These are phyloP conservation scores for Spongiforma sp. DNA, from an alignment of 1,284 basidiomycete genomes.

Conservation along the genomic window DNA sequence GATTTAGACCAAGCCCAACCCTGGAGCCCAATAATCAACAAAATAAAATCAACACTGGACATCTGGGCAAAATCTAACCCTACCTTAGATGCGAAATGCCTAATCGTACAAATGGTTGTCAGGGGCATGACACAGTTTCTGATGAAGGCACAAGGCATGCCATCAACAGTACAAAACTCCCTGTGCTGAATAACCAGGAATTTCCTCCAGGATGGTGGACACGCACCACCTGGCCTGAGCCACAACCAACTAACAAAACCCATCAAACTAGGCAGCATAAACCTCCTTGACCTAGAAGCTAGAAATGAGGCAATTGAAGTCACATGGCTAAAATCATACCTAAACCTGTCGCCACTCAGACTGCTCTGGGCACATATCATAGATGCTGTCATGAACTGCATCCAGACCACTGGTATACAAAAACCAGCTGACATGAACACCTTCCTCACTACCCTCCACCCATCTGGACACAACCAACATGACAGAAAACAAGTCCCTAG, in stretches of 20 bases:
- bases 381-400: not conserved
- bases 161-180: not conserved
- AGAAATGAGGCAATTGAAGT: not conserved
- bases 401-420: not conserved
- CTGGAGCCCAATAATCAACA: slow-evolving; percentile 5
- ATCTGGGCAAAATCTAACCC: slow-evolving; percentile 11
- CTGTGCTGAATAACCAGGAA: not conserved
- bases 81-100: slow-evolving; percentile 8
- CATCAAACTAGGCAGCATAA: not conserved
- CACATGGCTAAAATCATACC: not conserved
- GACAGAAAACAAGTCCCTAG: not conserved
- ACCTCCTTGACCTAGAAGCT: not conserved
- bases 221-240: not conserved
- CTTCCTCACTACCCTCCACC: not conserved
- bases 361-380: not conserved
- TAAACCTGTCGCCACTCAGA: not conserved
- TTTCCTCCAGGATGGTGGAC: not conserved
- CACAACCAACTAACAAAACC: too few species aligned
- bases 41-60: not conserved
- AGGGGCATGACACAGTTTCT: slow-evolving; percentile 23
- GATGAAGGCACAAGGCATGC: slow-evolving; percentile 31
- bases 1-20: slow-evolving; percentile 2
- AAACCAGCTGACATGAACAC: not conserved
- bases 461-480: rapidly evolving
- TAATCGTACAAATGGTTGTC: slow-evolving; percentile 13